phyloP scores from a whole-genome alignment of 306 rosid species.

The Vigna radiata region DNA sequence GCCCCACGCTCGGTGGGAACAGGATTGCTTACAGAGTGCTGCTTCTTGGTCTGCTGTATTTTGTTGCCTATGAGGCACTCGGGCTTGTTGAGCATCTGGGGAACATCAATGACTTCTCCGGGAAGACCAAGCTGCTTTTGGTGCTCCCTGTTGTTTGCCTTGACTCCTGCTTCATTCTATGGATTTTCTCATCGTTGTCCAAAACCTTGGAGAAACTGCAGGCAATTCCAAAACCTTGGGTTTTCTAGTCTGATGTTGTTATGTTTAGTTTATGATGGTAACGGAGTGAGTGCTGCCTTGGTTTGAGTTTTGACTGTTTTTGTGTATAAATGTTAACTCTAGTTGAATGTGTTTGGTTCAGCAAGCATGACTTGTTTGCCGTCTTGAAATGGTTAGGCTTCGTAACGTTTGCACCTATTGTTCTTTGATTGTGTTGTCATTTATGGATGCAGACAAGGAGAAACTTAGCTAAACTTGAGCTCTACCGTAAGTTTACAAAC shows the following conservation, averaged over 20 bases:
- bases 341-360: background rate
- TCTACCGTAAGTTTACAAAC: conserved; percentile 90
- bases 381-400: background rate
- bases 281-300: background rate
- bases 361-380: background rate
- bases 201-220: conserved; percentile 92
- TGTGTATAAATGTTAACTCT: background rate
- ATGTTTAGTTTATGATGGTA: background rate
- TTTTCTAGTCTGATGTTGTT: background rate
- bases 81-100: conserved; percentile 91
- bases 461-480: conserved; percentile 87
- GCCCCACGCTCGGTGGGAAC: conserved; percentile 74
- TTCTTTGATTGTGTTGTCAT: background rate
- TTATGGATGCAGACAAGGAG: conserved; percentile 74
- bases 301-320: conserved; percentile 2
- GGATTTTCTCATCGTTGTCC: conserved; percentile 93
- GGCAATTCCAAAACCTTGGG: conserved; percentile 47
- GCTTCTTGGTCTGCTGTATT: conserved; percentile 72
- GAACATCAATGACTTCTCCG: conserved; percentile 86
- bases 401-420: conserved; percentile 29
- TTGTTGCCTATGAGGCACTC: conserved; percentile 81
- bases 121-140: conserved; percentile 75
- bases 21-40: conserved; percentile 62
- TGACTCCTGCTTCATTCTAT: conserved; percentile 81
- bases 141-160: conserved; percentile 88